phyloP scores from a whole-genome alignment of 441 rosid genomes.

The Croton laevigatus region DNA sequence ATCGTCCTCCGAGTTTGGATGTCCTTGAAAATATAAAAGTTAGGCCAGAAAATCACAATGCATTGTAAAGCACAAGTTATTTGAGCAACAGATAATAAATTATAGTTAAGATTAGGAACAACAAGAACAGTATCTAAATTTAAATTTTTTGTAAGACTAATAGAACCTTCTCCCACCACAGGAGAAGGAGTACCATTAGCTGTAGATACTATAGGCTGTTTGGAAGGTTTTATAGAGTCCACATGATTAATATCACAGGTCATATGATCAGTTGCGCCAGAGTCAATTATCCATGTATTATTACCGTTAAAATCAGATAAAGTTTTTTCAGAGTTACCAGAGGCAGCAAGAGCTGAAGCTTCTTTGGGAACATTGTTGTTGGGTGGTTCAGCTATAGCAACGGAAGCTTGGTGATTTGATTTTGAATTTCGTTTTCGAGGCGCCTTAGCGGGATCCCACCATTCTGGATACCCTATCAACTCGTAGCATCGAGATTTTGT shows the following conservation, averaged over 20 bases:
- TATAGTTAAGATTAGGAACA: not conserved
- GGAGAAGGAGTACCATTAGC: not conserved
- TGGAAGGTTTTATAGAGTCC: no score
- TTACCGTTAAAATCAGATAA: not conserved
- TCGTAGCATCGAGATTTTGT: not conserved
- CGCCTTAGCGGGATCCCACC: not conserved
- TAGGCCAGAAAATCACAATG: not conserved
- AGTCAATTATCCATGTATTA: not conserved
- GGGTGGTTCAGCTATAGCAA: not conserved
- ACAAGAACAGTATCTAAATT: no score
- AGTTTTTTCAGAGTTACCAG: no score
- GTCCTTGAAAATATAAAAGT: no score
- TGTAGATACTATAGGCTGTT: not conserved
- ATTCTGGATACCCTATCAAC: not conserved
- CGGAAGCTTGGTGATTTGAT: not conserved
- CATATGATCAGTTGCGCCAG: not conserved
- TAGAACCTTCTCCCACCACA: not conserved
- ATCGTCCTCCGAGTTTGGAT: not conserved
- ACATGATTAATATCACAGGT: not conserved
- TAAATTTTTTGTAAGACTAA: not conserved
- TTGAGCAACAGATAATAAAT: not conserved
- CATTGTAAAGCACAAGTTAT: not conserved
- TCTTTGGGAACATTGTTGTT: not conserved
- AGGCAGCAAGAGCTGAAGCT: not conserved
- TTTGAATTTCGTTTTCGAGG: not conserved